Evolutionary conservation across 2,329 filamentous ascomycete genomes (phyloP), one percentile per base, ranked within the genome.

Genomic region (Sporothrix curviconia): DNA sequence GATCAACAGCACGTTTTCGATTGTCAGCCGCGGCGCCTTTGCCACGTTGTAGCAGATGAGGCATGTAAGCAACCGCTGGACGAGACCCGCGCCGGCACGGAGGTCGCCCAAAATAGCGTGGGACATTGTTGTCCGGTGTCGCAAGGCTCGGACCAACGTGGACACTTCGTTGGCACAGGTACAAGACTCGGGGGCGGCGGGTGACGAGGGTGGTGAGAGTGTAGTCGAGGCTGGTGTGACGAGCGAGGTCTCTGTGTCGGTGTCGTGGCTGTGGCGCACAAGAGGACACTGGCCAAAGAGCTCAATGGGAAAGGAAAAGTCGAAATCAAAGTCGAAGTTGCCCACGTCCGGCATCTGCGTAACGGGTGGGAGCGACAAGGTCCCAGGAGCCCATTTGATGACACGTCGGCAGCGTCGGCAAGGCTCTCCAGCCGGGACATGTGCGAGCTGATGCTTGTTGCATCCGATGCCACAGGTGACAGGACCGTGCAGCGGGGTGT

Each of bases 11-110:
- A 58, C 56, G 22, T 58, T 58, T 5, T 58, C 42, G 24, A 58
- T 58, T 4, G 56, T 58, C 4, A 58, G 43, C 19, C 56, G 51
- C n/a, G 56, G 56, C 14, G 56, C 42, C 36, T 58, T 54, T 9
- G 30, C 34, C 4, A 55, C 28, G 43, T 58, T 25, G 36, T 58
- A 58, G 43, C 56, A 58, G 11, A 43, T 40, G 14, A 51, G 19
- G 14, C 56, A 58, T 1, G 51, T 47, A 14, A 58, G n/a, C 5
- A 58, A 34, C 22, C 44, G 42, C n/a, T 36, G 43, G 19, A 58
- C 28, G 11, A 58, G 42, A 9, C 47, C 44, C 6, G 43, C 43
- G 3, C 56, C 56, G 15, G 34, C 40, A 2, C 56, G 56, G 28
- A 58, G 51, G n/a, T 58, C 50, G 51, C 34, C 14, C 4, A 58